phyloP scores from a whole-genome alignment of 1,284 basidiomycete genomes.

The Tilletia caries region DNA sequence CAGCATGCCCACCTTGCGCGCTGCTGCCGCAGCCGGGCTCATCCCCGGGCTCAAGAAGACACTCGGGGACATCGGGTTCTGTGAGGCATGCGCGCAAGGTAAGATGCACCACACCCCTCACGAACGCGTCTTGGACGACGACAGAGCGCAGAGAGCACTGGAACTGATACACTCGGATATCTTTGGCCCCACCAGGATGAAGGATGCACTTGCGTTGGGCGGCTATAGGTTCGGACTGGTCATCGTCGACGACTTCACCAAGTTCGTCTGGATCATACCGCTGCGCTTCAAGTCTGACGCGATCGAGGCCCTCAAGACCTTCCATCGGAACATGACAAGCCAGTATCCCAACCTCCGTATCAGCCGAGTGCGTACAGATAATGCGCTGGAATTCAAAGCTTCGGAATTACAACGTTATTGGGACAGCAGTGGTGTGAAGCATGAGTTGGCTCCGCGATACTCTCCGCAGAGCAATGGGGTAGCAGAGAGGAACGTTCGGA shows the following conservation, averaged over 20 bases:
- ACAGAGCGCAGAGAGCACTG: background rate
- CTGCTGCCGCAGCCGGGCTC: background rate
- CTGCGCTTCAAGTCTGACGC: background rate
- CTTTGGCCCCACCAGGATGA: background rate
- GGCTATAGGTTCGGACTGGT: background rate
- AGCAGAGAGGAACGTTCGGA: background rate
- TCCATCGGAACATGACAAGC: background rate
- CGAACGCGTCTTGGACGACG: background rate
- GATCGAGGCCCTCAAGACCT: background rate
- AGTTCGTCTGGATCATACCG: background rate
- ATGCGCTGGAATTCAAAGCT: background rate
- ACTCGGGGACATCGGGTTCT: background rate
- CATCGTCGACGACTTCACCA: background rate
- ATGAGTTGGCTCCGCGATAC: background rate
- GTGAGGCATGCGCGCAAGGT: background rate
- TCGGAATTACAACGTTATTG: background rate
- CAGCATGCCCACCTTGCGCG: background rate
- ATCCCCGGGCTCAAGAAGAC: background rate
- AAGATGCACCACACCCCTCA: background rate
- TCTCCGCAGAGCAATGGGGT: conserved; percentile 5
- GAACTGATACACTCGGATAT: background rate
- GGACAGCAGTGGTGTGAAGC: background rate
- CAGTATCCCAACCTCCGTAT: background rate
- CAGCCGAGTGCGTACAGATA: background rate
- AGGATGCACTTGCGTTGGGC: background rate